A percentile compares a stretch with the other conserved stretches of the same genome.
phyloP scores from a whole-genome alignment of 1,139 yeast genomes.

The Groenewaldozyma sp. region DNA sequence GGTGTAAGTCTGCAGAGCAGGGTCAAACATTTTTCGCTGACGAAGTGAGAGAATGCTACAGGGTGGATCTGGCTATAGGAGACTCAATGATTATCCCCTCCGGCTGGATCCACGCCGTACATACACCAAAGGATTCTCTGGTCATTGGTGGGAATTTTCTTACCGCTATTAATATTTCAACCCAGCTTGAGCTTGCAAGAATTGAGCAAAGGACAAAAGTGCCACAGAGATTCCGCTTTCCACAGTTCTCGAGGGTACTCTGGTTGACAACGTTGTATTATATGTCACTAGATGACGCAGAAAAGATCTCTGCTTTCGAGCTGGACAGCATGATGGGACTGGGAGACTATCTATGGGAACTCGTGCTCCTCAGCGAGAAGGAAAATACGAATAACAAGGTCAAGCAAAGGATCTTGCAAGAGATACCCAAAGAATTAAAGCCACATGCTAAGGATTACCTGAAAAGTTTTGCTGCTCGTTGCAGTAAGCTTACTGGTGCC shows the following conservation, averaged over 20 bases:
- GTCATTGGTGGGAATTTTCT: slow-evolving; percentile 85
- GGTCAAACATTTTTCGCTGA: slow-evolving; percentile 61
- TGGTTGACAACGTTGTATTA: slow-evolving; percentile 43
- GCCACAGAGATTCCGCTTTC: slow-evolving; percentile 68
- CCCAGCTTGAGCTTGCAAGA: slow-evolving; percentile 51
- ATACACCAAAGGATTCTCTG: slow-evolving; percentile 70
- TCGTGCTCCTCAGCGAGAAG: not conserved
- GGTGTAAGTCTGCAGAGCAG: slow-evolving; percentile 66
- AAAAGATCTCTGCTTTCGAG: slow-evolving; percentile 4
- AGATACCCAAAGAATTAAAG: slow-evolving; percentile 5
- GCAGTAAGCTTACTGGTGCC: not conserved
- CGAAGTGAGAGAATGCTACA: slow-evolving; percentile 40
- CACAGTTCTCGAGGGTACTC: slow-evolving; percentile 60
- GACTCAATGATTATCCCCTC: slow-evolving; percentile 79
- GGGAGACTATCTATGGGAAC: slow-evolving; percentile 4
- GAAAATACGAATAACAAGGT: not conserved
- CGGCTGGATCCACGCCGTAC: slow-evolving; percentile 91
- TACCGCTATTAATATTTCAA: slow-evolving; percentile 51
- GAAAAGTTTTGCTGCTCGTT: not conserved
- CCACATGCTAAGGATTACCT: not conserved
- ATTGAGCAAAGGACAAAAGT: slow-evolving; percentile 65
- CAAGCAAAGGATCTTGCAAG: not conserved
- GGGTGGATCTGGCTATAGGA: slow-evolving; percentile 55
- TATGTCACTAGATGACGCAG: not conserved
- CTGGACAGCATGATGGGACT: slow-evolving; percentile 3